Conservation (phyloP, 495 filamentous ascomycete genomes). For the Cercophora scortea region DNA sequence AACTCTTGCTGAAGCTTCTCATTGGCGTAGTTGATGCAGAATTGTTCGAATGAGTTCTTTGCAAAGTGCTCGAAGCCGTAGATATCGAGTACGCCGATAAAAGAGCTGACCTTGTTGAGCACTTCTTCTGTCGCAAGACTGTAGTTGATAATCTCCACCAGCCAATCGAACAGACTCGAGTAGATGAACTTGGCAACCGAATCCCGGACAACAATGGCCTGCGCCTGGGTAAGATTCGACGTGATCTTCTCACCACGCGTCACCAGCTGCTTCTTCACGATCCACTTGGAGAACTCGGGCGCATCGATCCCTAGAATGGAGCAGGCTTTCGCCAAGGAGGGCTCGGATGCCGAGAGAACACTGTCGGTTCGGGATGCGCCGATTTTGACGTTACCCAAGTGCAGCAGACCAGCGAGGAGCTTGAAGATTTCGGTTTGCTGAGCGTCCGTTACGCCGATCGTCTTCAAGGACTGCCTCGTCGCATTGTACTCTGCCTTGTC, state of each 20-base stretch:
- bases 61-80: constrained; percentile 99
- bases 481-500: constrained; percentile 90
- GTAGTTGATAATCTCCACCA: constrained; percentile 89
- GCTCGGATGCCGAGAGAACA: constrained; percentile 69
- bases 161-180: constrained; percentile 97
- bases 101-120: constrained; percentile 71
- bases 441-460: constrained; percentile 70
- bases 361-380: constrained; percentile 83
- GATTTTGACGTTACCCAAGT: constrained; percentile 95
- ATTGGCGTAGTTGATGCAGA: constrained; percentile 99
- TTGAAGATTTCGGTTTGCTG: constrained; percentile 84
- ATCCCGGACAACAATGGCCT: constrained; percentile 90
- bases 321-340: constrained; percentile 73
- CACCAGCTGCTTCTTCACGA: constrained; percentile 96
- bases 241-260: constrained; percentile 97
- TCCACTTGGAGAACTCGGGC: constrained; percentile 93
- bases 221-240: constrained; percentile 88
- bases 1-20: constrained; percentile 99
- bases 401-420: constrained; percentile 82
- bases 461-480: constrained; percentile 75
- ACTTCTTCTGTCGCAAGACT: constrained; percentile 88
- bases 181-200: constrained; percentile 99
- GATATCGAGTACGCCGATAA: constrained; percentile 99
- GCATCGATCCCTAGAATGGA: constrained; percentile 81
- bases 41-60: constrained; percentile 99